Base-by-base conservation (phyloP, 352 stramenopile genomes). In the Globisporangium mamillatum region DNA sequence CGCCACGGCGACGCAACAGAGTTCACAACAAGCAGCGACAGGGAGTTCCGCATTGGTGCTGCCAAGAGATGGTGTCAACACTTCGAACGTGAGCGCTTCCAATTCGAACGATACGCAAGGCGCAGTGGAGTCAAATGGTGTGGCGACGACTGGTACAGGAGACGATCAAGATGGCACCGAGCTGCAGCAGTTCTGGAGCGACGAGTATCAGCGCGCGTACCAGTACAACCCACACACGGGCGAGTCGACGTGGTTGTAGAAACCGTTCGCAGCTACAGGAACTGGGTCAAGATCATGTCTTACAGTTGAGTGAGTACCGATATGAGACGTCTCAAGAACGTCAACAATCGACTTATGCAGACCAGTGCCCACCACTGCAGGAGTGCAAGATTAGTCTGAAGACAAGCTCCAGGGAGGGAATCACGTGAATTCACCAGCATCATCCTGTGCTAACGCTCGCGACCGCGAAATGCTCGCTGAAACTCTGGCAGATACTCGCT, bases 361-460 rank as follows among this genome's bases (percentile, higher is more conserved):
- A 41, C 59, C 6, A 34, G 27, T 18, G 57, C 62, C 44, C 41
- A 63, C 25, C 6, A 34, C 29, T 24, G n/a, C 4, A 24, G 24
- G n/a, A 57, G 10, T 25, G 22, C 3, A 25, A 44, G 10, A 44
- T 44, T 10, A 57, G 10, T 57, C 9, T 16, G 22, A 57, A 14
- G 24, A 34, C 52, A 62, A 75, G n/a, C 63, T 90, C 14, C 61
- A 70, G 16, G 44, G 46, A 29, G 76, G 89, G 63, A 76, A 88
- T 32, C 68, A 81, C 29, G 67, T 90, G 83, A 79, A 91, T 89
- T 63, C 80, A 87, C 34, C 53, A 71, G 3, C 80, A 89, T 50
- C 78, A 89, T 12, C 81, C 81, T 0, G 76, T 89, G 36, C 63
- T 84, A 12, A 77, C 76, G 36, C 79, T 89, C 16, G 81, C 78